These are phyloP conservation scores for Globisporangium lucens DNA, from an alignment of 352 stramenopile species.

Conservation along the genomic window DNA sequence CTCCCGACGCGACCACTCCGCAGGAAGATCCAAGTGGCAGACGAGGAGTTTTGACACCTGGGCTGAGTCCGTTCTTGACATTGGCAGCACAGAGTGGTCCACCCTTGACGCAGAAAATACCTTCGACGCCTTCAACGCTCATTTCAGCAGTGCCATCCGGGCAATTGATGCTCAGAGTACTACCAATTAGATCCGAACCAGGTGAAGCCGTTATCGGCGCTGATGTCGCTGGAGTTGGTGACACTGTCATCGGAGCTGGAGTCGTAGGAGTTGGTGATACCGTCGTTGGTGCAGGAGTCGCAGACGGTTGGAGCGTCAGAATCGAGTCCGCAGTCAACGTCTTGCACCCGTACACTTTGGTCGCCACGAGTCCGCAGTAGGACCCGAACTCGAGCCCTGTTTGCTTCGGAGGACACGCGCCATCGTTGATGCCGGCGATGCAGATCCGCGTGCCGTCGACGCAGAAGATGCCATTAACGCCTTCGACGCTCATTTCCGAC, in stretches of 20 bases:
- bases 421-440: conserved; percentile 11
- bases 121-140: conserved; percentile 21
- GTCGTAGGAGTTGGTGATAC: background rate
- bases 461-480: conserved; percentile 20
- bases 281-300: background rate
- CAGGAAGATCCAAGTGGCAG: conserved; percentile 16
- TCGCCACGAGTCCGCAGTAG: conserved; percentile 19
- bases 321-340: conserved; percentile 7
- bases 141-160: conserved; percentile 2
- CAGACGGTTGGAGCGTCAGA: background rate
- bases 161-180: conserved; percentile 1
- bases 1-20: background rate
- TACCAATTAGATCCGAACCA: background rate
- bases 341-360: conserved; percentile 22
- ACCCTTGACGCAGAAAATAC: conserved; percentile 22
- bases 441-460: conserved; percentile 16
- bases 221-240: background rate
- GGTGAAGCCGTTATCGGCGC: background rate
- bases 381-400: conserved; percentile 16
- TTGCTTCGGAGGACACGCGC: conserved; percentile 16
- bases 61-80: conserved; percentile 20
- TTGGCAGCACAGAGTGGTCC: conserved; percentile 19
- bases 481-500: conserved; percentile 19
- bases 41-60: conserved; percentile 9
- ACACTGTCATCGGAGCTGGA: background rate